Evolutionary conservation across 495 filamentous ascomycete species (phyloP), one percentile per base, ranked within the genome.

Genomic region (Ramalina intermedia): DNA sequence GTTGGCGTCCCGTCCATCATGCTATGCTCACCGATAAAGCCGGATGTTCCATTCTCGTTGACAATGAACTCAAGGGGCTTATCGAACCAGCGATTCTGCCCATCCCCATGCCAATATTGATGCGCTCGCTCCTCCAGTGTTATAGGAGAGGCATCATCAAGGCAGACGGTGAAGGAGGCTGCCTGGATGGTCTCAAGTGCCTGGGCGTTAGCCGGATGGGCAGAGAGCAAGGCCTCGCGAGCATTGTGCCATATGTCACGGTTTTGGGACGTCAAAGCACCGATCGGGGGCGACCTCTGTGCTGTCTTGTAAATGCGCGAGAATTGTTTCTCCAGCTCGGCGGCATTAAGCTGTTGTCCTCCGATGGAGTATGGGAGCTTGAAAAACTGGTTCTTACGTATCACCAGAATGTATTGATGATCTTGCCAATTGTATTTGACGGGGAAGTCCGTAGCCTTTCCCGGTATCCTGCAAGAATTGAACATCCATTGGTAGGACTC

Each of bases 1-100:
- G 93, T 99, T 2, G 93, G 87, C 24, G 90, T 99, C 49, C 93
- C 93, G 63, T 99, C 93, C 93, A 99, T 99, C 93, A 99, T 96
- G 67, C 82, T 88, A 73, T 99, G 93, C 72, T 99, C 93, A 60
- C 93, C 93, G 71, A 85, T 87, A 74, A 99, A 99, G 51, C 93
- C 93, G 21, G 93, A 84, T 14, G 91, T 93, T 55, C 88, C 93
- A 66, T 99, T 99, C 59, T 96, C 89, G 66, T 94, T 96, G 67
- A 99, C 61, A 60, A 99, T 90, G 67, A 99, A 96, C 70, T 99
- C 87, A 47, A 94, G 70, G 18, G 93, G 93, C 73, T 96, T 96
- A 74, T 99, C 93, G 62, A 84, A 96, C 87, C 88, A 99, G 47
- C 93, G 82, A 74, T 96, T 99, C 56, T 73, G 66, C 50, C 93